These are phyloP conservation scores for Secale cereale DNA, from an alignment of 176 grass and related monocot genomes.

Conservation along the genomic window DNA sequence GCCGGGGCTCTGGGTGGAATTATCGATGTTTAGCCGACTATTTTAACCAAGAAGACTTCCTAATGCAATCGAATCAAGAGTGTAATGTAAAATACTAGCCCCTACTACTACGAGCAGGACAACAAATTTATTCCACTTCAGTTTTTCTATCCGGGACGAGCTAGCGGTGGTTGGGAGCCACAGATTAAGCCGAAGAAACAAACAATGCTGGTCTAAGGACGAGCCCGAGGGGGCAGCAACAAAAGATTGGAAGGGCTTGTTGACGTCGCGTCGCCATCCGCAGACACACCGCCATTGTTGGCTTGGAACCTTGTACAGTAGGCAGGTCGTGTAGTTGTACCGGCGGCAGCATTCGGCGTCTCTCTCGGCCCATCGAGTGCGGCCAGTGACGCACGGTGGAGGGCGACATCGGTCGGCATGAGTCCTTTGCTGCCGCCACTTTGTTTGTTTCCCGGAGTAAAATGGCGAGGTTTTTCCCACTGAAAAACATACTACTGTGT, in stretches of 20 bases:
- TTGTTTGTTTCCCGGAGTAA: neutral
- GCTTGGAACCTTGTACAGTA: slow-evolving; percentile 28
- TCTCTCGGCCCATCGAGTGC: neutral
- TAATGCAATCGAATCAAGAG: too few species aligned
- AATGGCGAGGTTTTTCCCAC: neutral
- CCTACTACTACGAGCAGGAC: too few species aligned
- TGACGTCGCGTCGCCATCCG: neutral
- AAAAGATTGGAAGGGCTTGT: neutral
- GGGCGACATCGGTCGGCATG: neutral
- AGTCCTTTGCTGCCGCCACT: neutral
- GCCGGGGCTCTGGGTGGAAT: too few species aligned
- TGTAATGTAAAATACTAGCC: too few species aligned
- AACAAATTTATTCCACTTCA: too few species aligned
- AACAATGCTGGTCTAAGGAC: neutral
- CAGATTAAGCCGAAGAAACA: neutral
- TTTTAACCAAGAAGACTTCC: too few species aligned
- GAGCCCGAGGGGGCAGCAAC: neutral
- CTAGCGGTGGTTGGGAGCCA: too few species aligned
- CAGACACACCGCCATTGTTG: slow-evolving; percentile 34
- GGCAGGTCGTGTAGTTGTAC: neutral
- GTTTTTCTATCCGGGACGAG: too few species aligned
- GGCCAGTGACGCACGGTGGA: neutral
- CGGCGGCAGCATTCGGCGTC: neutral
- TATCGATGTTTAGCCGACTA: too few species aligned
- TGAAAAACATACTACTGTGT: neutral